Base-by-base conservation (phyloP, 805 yeast species). In the Peterozyma toletana region DNA sequence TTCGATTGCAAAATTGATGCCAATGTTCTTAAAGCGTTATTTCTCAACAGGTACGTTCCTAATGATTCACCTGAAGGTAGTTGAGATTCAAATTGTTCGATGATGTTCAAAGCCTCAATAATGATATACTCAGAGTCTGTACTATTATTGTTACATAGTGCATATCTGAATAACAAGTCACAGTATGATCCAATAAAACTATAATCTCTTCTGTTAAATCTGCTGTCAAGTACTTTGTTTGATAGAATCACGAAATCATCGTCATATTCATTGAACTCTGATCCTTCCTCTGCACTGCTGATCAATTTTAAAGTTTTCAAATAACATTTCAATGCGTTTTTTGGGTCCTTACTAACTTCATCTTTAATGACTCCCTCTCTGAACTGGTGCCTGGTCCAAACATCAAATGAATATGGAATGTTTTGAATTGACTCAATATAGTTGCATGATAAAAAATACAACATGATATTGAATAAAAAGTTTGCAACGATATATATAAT, bases 401-500 rank as follows among this genome's bases (percentile, higher is more conserved):
- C 45, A 9, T 63, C 63, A 49, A 61, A 62, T 9, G 48, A 48
- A 44, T 52, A 47, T 2, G 65, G 53, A 2, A 58, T 47, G 3
- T 48, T 45, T 41, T 64, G 67, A 4, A 61, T 31, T 10, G 44
- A 46, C 11, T 52, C 53, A 9, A 64, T 45, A 38, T 63, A 64
- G 13, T 56, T 33, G 27, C 59, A 56, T 0, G 66, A 59, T 18
- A 64, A 49, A 4, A 56, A 52, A 3, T 60, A 51, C 46, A 64
- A 50, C 66, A 64, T 59, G 1, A 59, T 44, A 48, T 64, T 64
- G 52, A 64, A 64, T 3, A 55, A 27, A 35, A 63, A 52, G 37
- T 60, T 65, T 52, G 75, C 64, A 3, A 70, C 57, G 29, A 68
- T 52, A 52, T 71, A 75, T 18, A 66, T 54, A 3, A 69, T 54